Evolutionary conservation across 2,329 filamentous ascomycete species (phyloP).

Genomic region (Fusarium floridanum): DNA sequence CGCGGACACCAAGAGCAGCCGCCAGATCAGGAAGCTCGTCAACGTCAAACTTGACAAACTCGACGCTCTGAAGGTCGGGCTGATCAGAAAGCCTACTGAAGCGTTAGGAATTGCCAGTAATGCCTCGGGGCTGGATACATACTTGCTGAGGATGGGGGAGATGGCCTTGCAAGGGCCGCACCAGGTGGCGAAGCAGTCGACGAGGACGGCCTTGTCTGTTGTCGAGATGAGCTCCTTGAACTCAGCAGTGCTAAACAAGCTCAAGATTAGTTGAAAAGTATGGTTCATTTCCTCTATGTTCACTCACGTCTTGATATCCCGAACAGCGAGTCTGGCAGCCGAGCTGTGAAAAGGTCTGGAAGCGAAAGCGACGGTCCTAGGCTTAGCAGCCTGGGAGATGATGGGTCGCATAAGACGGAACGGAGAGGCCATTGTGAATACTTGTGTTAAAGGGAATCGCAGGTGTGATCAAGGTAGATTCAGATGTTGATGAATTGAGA

Average conservation of each 20-base stretch:
- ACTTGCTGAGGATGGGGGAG: slow-evolving; percentile 73
- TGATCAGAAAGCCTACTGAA: slow-evolving; percentile 43
- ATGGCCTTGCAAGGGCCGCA: slow-evolving; percentile 97
- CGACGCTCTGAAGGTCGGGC: slow-evolving; percentile 68
- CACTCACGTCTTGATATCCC: slow-evolving; percentile 56
- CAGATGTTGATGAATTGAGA: slow-evolving; percentile 15
- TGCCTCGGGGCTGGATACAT: slow-evolving; percentile 10
- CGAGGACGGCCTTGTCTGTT: slow-evolving; percentile 72
- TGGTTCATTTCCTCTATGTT: neutral
- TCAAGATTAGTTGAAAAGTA: neutral
- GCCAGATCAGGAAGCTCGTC: slow-evolving; percentile 83
- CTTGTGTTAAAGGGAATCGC: neutral
- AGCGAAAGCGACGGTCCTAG: slow-evolving; percentile 18
- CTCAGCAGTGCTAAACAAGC: slow-evolving; percentile 57
- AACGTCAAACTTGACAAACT: slow-evolving; percentile 93
- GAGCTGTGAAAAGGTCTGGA: slow-evolving; percentile 53
- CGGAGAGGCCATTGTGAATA: slow-evolving; percentile 35
- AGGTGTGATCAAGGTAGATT: neutral
- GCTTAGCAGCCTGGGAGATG: slow-evolving; percentile 36
- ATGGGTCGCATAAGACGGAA: slow-evolving; percentile 37
- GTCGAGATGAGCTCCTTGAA: slow-evolving; percentile 68
- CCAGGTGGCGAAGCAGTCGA: slow-evolving; percentile 77
- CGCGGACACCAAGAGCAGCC: slow-evolving; percentile 82
- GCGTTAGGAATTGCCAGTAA: neutral
- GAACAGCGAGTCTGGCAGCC: slow-evolving; percentile 59